These are phyloP conservation scores for Suhomyces atakaporum DNA, from an alignment of 1,139 yeast species.

Conservation along the genomic window DNA sequence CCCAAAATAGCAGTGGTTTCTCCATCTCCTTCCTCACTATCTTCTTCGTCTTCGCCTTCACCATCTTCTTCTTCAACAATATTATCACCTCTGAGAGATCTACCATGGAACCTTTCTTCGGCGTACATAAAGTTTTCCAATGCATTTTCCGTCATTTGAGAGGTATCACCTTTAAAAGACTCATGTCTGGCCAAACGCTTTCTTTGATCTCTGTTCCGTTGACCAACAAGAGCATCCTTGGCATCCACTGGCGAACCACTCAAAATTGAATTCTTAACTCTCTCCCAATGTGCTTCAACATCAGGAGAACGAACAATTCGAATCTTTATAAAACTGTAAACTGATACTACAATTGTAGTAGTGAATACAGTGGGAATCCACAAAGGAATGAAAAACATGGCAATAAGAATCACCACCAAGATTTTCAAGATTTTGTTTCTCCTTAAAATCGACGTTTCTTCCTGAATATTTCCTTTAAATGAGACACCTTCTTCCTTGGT, in stretches of 20 bases:
- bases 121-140: slow-evolving; percentile 44
- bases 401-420: slow-evolving; percentile 28
- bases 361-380: slow-evolving; percentile 56
- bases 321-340: slow-evolving; percentile 40
- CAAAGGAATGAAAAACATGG: slow-evolving; percentile 46
- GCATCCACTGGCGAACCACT: slow-evolving; percentile 35
- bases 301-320: slow-evolving; percentile 26
- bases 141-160: slow-evolving; percentile 38
- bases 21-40: slow-evolving; percentile 13
- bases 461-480: slow-evolving; percentile 36
- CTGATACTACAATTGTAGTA: slow-evolving; percentile 39
- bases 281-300: slow-evolving; percentile 35
- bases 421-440: slow-evolving; percentile 31
- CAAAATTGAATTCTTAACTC: slow-evolving; percentile 36
- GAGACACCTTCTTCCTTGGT: slow-evolving; percentile 18
- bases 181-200: slow-evolving; percentile 32
- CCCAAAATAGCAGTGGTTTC: slow-evolving; percentile 7
- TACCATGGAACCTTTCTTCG: slow-evolving; percentile 31
- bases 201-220: slow-evolving; percentile 33
- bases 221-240: slow-evolving; percentile 37
- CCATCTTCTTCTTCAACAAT: slow-evolving; percentile 17
- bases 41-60: slow-evolving; percentile 12
- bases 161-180: slow-evolving; percentile 47
- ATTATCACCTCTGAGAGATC: slow-evolving; percentile 6
- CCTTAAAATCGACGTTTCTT: slow-evolving; percentile 40